Evolutionary conservation across 352 stramenopile genomes (phyloP).

Genomic region (Pythium utonaiense): DNA sequence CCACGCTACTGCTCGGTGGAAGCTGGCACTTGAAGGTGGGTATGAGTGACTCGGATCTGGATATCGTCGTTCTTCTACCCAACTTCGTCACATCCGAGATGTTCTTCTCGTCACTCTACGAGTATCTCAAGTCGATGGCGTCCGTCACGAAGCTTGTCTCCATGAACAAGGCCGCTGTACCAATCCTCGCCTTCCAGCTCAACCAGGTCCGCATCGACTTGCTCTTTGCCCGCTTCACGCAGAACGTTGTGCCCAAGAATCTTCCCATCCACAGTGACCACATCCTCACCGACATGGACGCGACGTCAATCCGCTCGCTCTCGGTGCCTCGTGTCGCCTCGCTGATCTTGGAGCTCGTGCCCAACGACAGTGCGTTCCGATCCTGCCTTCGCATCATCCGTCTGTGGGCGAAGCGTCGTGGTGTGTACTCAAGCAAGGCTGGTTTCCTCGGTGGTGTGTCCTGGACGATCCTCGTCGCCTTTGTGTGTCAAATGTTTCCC

Average conservation of each 20-base stretch:
- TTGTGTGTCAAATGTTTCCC: constrained; percentile 86
- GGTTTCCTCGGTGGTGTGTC: constrained; percentile 81
- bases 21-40: constrained; percentile 85
- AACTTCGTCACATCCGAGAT: constrained; percentile 49
- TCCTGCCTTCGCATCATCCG: constrained; percentile 72
- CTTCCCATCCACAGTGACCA: constrained; percentile 72
- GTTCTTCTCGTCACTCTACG: constrained; percentile 68
- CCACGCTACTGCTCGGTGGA: constrained; percentile 66
- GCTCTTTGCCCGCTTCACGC: constrained; percentile 72
- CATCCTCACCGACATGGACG: constrained; percentile 73
- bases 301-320: constrained; percentile 67
- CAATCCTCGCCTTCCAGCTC: constrained; percentile 74
- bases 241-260: constrained; percentile 64
- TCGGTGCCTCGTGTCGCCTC: constrained; percentile 76
- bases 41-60: constrained; percentile 67
- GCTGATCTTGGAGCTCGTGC: constrained; percentile 78
- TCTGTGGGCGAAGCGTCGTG: constrained; percentile 67
- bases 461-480: constrained; percentile 83
- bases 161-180: constrained; percentile 68
- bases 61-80: constrained; percentile 74
- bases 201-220: constrained; percentile 66
- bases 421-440: constrained; percentile 83
- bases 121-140: constrained; percentile 34
- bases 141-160: constrained; percentile 62
- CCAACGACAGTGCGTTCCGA: constrained; percentile 66